These are phyloP conservation scores for Cardamine resedifolia DNA, from an alignment of 345 rosid genomes.

Conservation along the genomic window DNA sequence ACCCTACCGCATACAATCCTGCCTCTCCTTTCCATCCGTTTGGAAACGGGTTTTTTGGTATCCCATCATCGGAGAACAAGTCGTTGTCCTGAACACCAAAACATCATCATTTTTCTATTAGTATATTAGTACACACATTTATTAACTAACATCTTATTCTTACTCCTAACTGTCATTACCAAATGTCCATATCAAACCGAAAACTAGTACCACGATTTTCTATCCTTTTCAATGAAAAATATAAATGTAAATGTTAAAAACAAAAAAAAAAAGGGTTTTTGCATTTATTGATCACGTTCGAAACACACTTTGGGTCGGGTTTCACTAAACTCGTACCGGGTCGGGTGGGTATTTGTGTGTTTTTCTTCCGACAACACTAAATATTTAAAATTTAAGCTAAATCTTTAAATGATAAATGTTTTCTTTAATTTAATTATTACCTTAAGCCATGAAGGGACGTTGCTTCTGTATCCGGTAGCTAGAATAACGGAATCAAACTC, in stretches of 20 bases:
- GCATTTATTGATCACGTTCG: slow-evolving; percentile 25
- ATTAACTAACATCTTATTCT: neutral
- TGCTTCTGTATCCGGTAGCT: slow-evolving; percentile 94
- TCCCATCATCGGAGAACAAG: slow-evolving; percentile 69
- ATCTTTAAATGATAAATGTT: neutral
- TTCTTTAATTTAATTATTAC: slow-evolving; percentile 36
- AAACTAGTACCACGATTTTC: slow-evolving; percentile 16
- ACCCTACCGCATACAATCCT: slow-evolving; percentile 89
- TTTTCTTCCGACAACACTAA: slow-evolving; percentile 30
- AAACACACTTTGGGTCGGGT: slow-evolving; percentile 16
- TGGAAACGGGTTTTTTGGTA: slow-evolving; percentile 73
- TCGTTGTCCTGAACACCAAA: slow-evolving; percentile 62
- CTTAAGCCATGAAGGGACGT: slow-evolving; percentile 92
- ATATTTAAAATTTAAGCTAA: neutral
- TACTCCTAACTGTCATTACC: slow-evolving; percentile 5
- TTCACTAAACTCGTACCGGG: slow-evolving; percentile 36
- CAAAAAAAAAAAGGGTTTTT: neutral
- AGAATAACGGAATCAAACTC: slow-evolving; percentile 71
- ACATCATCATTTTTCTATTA: neutral
- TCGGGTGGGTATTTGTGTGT: slow-evolving; percentile 32
- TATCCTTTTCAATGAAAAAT: slow-evolving; percentile 8
- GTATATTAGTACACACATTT: neutral
- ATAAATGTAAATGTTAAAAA: neutral
- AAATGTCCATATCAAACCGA: neutral
- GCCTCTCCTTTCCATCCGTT: slow-evolving; percentile 85